Conservation (phyloP, 495 filamentous ascomycete species). For the Astrothelium macrocarpum region DNA sequence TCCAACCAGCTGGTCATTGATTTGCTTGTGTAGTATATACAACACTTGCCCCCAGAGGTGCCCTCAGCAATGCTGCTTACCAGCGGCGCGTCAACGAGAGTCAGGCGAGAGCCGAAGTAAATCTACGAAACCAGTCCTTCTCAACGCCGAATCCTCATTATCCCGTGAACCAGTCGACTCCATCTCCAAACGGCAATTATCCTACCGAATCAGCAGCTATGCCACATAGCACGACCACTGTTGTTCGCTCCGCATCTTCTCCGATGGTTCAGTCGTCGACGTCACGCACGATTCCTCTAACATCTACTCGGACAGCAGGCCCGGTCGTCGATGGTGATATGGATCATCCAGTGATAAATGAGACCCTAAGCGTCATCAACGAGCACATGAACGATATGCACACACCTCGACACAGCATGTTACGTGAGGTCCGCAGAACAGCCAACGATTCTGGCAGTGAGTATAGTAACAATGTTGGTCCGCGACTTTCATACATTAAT, state of each 20-base stretch:
- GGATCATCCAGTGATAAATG: slow-evolving; percentile 75
- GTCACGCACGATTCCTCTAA: slow-evolving; percentile 9
- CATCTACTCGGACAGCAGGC: slow-evolving; percentile 33
- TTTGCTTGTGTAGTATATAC: slow-evolving; percentile 29
- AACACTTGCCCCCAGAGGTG: slow-evolving; percentile 28
- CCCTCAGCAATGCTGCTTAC: slow-evolving; percentile 19
- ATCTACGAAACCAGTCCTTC: neutral
- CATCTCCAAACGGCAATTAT: neutral
- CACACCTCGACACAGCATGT: slow-evolving; percentile 54
- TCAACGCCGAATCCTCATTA: slow-evolving; percentile 2
- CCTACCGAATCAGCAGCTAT: slow-evolving; percentile 34
- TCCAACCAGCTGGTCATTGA: neutral
- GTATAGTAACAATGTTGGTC: slow-evolving; percentile 69
- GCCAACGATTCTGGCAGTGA: slow-evolving; percentile 81
- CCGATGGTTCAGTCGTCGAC: slow-evolving; percentile 14
- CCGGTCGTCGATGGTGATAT: slow-evolving; percentile 10
- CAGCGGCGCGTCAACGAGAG: slow-evolving; percentile 20
- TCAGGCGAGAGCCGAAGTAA: slow-evolving; percentile 9
- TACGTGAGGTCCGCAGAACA: slow-evolving; percentile 42
- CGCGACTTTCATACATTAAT: slow-evolving; percentile 79
- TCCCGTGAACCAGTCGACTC: neutral
- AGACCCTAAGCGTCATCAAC: slow-evolving; percentile 93
- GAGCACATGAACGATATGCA: slow-evolving; percentile 95
- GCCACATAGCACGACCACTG: slow-evolving; percentile 16
- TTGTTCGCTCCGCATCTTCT: slow-evolving; percentile 5